A percentile compares a stretch with the other conserved stretches of the same genome.
phyloP scores from a whole-genome alignment of 768 basidiomycete genomes.

The Steccherinum ochraceum region DNA sequence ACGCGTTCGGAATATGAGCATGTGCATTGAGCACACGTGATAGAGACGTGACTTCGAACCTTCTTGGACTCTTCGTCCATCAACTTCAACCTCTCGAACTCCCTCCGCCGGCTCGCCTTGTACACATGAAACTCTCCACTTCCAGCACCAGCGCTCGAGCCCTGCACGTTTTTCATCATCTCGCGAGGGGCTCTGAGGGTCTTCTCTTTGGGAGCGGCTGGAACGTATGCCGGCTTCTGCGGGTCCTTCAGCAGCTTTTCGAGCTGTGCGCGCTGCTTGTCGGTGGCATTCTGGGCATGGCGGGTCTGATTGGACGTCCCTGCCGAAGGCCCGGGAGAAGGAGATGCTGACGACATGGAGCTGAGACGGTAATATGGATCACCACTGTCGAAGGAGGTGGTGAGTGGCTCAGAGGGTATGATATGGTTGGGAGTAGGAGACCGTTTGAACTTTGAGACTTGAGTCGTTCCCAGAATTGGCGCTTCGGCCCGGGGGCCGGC shows the following conservation, averaged over 20 bases:
- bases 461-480: too few species aligned
- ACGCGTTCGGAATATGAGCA: neutral
- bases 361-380: too few species aligned
- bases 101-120: slow-evolving; percentile 88
- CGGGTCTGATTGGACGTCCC: slow-evolving; percentile 17
- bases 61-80: slow-evolving; percentile 79
- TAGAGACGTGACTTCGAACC: slow-evolving; percentile 34
- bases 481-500: too few species aligned
- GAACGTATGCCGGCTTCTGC: slow-evolving; percentile 71
- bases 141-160: slow-evolving; percentile 94
- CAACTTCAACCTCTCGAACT: slow-evolving; percentile 90
- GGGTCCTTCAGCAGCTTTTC: slow-evolving; percentile 90
- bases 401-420: too few species aligned
- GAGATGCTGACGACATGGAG: slow-evolving; percentile 13
- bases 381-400: too few species aligned
- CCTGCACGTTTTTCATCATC: slow-evolving; percentile 99
- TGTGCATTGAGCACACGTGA: neutral
- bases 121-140: slow-evolving; percentile 99
- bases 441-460: too few species aligned
- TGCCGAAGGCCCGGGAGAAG: slow-evolving; percentile 20
- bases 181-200: slow-evolving; percentile 75
- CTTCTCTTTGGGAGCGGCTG: slow-evolving; percentile 78
- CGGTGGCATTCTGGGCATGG: slow-evolving; percentile 46
- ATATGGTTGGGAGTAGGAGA: too few species aligned
- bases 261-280: slow-evolving; percentile 60